Base-by-base conservation (phyloP, 208 protist genomes). In the Leptomonas seymouri region DNA sequence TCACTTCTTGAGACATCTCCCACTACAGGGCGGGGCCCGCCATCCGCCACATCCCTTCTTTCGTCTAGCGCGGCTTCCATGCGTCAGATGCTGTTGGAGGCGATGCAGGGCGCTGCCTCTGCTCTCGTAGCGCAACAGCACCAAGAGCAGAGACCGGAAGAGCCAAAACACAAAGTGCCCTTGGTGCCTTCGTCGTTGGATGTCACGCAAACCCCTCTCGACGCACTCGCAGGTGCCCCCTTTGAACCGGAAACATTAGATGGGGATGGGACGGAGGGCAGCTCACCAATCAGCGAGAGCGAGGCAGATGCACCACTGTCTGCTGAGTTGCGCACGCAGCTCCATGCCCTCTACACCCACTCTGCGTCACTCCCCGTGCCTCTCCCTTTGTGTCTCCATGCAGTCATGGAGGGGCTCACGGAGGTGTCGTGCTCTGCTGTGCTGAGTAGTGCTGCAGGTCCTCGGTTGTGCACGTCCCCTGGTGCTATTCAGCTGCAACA, bases 71-170 rank as follows among this genome's bases (percentile, higher is more conserved):
- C 63, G 7, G 57, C 28, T 5, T 55, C 63, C 0, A 44, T 76
- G 71, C 71, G 71, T 2, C 71, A 76, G 49, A 8, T 76, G 25
- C 30, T 76, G 41, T n/a, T 76, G 28, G 71, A 76, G 63, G 71
- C 71, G 41, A 54, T 76, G 39, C 62, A 76, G 30, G 71, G 71
- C 16, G 71, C 71, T 4, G 71, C 71, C 4, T 58, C 63, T 18
- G 71, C 63, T 14, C 58, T 76, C 16, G 56, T 76, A 3, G 61
- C 48, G 2, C 49, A 67, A 48, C 53, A 60, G 7, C 44, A 57
- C 12, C 7, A 50, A 1, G 16, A 53, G 58, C 58, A 67, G 23
- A 28, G 21, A 44, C 55, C 11, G 28, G 14, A 25, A 28, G 16
- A 48, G 44, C 18, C 3, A 16, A 56, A n/a, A 8, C 51, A 27